Conservation (phyloP, 2,329 filamentous ascomycete species). For the Fusarium incarnatum region DNA sequence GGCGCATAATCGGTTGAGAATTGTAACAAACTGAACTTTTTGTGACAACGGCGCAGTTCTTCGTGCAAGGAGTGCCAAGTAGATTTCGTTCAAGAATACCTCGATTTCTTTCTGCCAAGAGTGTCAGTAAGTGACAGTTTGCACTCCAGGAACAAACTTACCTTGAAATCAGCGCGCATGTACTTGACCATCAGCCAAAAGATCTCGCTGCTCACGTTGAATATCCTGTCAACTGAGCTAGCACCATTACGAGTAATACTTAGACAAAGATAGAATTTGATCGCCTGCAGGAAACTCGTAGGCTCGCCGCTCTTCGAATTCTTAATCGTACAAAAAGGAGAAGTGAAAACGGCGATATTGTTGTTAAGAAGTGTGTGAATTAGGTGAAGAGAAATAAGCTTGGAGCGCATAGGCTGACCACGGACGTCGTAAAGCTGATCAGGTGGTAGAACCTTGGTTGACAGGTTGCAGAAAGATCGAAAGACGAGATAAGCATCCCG, state of each 20-base stretch:
- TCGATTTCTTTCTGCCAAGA: conserved; percentile 86
- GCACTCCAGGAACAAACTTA: conserved; percentile 50
- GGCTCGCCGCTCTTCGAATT: conserved; percentile 89
- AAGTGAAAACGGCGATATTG: conserved; percentile 90
- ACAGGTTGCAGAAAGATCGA: conserved; percentile 96
- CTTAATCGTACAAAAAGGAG: conserved; percentile 89
- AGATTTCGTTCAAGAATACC: conserved; percentile 97
- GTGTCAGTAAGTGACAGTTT: conserved; percentile 42
- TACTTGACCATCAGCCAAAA: conserved; percentile 98
- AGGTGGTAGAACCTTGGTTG: conserved; percentile 87
- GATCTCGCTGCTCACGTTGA: conserved; percentile 95
- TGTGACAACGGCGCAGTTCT: conserved; percentile 88
- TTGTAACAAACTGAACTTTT: conserved; percentile 89
- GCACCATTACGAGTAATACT: conserved; percentile 95
- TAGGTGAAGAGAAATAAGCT: conserved; percentile 92
- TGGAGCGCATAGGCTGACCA: conserved; percentile 96
- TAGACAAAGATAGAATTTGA: conserved; percentile 96
- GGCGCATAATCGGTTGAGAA: conserved; percentile 84
- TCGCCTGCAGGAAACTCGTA: conserved; percentile 91
- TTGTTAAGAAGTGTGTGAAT: conserved; percentile 97
- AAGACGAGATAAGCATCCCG: conserved; percentile 98
- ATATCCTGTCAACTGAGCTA: conserved; percentile 90
- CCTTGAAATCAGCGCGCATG: conserved; percentile 93
- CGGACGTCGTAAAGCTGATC: conserved; percentile 94
- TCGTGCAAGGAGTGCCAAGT: conserved; percentile 89